A percentile compares a stretch with the other conserved stretches of the same genome.
Conservation (phyloP, 2,329 filamentous ascomycete genomes). For the Colletotrichum tamarilloi region DNA sequence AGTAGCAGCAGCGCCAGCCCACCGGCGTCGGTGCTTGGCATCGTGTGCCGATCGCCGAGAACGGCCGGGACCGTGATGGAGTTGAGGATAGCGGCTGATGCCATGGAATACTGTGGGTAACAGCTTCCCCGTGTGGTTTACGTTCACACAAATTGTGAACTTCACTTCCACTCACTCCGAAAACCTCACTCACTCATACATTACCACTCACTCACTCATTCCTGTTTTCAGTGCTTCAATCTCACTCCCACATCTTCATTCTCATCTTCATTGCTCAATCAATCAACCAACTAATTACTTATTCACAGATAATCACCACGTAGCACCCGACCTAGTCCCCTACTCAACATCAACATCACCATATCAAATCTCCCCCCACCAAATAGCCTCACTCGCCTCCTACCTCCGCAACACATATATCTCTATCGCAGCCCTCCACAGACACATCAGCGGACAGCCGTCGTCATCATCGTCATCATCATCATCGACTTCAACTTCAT, state of each 20-base stretch:
- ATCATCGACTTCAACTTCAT: too few relatives aligned
- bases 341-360: background rate
- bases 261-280: background rate
- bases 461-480: background rate
- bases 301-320: background rate
- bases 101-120: constrained; percentile 15
- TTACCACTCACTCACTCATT: too few relatives aligned
- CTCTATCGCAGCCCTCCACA: constrained; percentile 11
- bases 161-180: background rate
- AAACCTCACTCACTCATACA: too few relatives aligned
- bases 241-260: too few relatives aligned
- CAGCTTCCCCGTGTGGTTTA: background rate
- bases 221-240: too few relatives aligned
- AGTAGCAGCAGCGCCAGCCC: background rate
- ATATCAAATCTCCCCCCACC: background rate
- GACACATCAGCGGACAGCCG: constrained; percentile 1
- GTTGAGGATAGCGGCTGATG: constrained; percentile 2
- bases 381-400: constrained; percentile 1
- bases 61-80: background rate
- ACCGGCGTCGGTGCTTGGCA: constrained; percentile 10
- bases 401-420: constrained; percentile 2
- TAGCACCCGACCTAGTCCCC: constrained; percentile 1
- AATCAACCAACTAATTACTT: background rate
- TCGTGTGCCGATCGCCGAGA: constrained; percentile 11
- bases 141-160: background rate